Evolutionary conservation across 306 rosid genomes (phyloP), one percentile per base, ranked within the genome.

Genomic region (Cercis canadensis): DNA sequence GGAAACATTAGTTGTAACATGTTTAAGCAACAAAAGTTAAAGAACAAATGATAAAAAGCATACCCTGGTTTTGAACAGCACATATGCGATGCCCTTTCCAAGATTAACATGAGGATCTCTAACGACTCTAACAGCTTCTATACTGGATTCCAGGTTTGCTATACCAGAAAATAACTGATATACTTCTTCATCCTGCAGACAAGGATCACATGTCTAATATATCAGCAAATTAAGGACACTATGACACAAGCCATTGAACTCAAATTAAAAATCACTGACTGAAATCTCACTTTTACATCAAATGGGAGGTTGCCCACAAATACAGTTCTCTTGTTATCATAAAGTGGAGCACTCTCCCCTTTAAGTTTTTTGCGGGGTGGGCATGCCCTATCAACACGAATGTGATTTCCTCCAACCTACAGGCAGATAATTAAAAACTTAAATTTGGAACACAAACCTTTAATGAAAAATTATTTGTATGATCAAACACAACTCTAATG

Each of bases 241-340:
- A 56, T 5, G 6, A 44, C 3, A 10, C 32, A 49, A 64, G 44
- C 45, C 5, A 6, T 46, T 8, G 29, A 15, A n/a, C 49, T 69
- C 47, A 75, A 36, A 31, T 39, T 17, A 16, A 47, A 33, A 77
- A 60, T 15, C 11, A 34, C n/a, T n/a, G 41, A 34, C 14, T 7
- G 14, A 58, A 47, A 79, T 83, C 64, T 72, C 31, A 94, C 99
- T 92, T 91, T 91, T 33, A 84, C 97, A 83, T 94, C 97, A 81
- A 91, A 91, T 37, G 99, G 97, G 18, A 94, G 96, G 88, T 89
- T 94, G 32, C 99, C 99, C 63, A 94, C 95, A 75, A 94, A 91
- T 69, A 94, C 88, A 63, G 99, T 94, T 84, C 95, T 91, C 76
- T 67, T 89, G 75, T 73, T 86, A 80, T 94, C 97, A 74, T 89